Evolutionary conservation across 129 eudicot species (phyloP).

Genomic region (Centella asiatica): DNA sequence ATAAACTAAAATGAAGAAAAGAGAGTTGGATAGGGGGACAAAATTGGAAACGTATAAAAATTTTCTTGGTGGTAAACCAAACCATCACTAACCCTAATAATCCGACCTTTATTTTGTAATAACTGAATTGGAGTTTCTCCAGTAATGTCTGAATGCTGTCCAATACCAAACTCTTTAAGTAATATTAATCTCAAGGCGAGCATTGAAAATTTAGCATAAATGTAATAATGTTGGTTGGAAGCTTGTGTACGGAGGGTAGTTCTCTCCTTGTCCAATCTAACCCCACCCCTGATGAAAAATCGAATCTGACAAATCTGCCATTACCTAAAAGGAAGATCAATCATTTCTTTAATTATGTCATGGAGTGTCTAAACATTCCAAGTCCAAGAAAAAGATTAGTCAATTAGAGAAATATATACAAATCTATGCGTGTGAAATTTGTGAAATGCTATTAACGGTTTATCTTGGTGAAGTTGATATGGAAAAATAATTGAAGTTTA

Average conservation of each 20-base stretch:
- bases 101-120: no score
- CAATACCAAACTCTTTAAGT: not conserved
- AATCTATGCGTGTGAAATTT: no score
- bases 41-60: not conserved
- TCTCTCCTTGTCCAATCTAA: not conserved
- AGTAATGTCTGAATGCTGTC: not conserved
- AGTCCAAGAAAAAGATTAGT: not conserved
- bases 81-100: not conserved
- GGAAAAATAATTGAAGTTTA: no score
- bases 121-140: not conserved
- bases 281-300: not conserved
- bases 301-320: constrained; percentile 1
- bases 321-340: not conserved
- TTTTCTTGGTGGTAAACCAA: not conserved
- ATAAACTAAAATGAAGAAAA: not conserved
- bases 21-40: not conserved
- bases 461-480: no score
- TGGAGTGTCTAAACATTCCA: not conserved
- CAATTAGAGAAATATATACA: not conserved
- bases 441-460: no score
- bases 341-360: not conserved
- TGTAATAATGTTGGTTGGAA: not conserved
- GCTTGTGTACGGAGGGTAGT: constrained; percentile 1
- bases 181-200: not conserved
- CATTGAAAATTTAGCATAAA: not conserved